Evolutionary conservation across 2,329 filamentous ascomycete genomes (phyloP).

Genomic region (Trichoderma aggressivum): DNA sequence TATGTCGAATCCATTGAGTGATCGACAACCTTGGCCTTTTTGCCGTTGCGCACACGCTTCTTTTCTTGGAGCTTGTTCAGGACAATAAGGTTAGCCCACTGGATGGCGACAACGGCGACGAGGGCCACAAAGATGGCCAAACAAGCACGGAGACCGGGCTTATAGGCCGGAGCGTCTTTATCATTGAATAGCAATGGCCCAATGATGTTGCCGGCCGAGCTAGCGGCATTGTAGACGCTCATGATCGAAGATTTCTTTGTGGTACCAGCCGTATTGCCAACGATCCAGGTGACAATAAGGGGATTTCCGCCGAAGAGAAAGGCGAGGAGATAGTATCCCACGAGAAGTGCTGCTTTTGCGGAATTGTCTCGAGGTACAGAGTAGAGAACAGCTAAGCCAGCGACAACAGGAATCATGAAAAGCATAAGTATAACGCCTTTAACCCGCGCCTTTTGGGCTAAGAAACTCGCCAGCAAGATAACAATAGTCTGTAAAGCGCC

Average conservation of each 20-base stretch:
- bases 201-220: background rate
- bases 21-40: conserved; percentile 51
- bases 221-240: background rate
- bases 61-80: conserved; percentile 56
- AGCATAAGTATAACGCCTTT: background rate
- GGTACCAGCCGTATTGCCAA: conserved; percentile 64
- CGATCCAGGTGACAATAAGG: conserved; percentile 64
- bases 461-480: background rate
- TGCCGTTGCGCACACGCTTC: conserved; percentile 56
- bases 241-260: conserved; percentile 58
- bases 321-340: conserved; percentile 62
- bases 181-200: conserved; percentile 22
- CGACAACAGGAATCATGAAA: background rate
- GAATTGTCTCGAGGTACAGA: conserved; percentile 47
- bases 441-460: background rate
- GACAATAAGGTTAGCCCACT: conserved; percentile 52
- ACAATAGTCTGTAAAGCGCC: background rate
- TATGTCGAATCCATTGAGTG: background rate
- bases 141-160: conserved; percentile 53
- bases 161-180: conserved; percentile 56
- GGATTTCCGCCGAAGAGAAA: conserved; percentile 66
- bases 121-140: conserved; percentile 54
- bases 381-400: conserved; percentile 47
- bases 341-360: conserved; percentile 43
- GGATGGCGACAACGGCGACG: conserved; percentile 49